Base-by-base conservation (phyloP, 2,329 filamentous ascomycete genomes). In the Emericellopsis atlantica region DNA sequence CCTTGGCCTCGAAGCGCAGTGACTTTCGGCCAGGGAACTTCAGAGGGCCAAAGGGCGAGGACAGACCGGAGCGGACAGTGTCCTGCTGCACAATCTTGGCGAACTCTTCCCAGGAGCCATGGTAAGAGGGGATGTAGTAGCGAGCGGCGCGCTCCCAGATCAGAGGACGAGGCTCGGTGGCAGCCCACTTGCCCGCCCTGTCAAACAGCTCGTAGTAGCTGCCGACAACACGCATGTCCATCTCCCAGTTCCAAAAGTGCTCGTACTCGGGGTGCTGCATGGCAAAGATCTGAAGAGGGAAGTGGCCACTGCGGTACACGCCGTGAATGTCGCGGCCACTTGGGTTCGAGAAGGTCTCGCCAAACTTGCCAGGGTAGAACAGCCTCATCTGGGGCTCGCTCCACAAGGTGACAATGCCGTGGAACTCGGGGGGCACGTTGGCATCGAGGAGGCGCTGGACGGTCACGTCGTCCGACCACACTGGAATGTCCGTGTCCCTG, bases 311-410 rank as follows among this genome's bases (percentile, higher is more conserved):
- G 38, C 83, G 74, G 59, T 84, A 84, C 39, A 85, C 79, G 4
- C 82, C 79, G 38, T 82, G 79, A 23, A 84, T 68, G 40, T 76
- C 71, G 12, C 64, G 67, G 47, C 72, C 61, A 43, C 67, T 69
- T 6, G 71, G 72, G 52, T 76, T 74, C 41, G 71, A 65, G 51
- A 80, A 77, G 1, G 79, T 74, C 36, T 80, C 76, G 49, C 82
- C 79, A n/a, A 88, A 81, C 33, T 76, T 73, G 2, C 75, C 75
- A 45, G 72, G 59, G 53, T 93, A 94, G 57, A 86, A 79, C 42
- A 89, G 69, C 43, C 72, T 70, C 84, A 94, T 90, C 59, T 90
- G 84, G 40, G 76, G 71, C 57, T 92, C 85, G 3, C 84, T 88
- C 87, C 87, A 94, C 6, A 93, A 66, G 0, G 82, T 86, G 36